phyloP scores from a whole-genome alignment of 2,329 filamentous ascomycete genomes.

The Graphilbum fragrans region DNA sequence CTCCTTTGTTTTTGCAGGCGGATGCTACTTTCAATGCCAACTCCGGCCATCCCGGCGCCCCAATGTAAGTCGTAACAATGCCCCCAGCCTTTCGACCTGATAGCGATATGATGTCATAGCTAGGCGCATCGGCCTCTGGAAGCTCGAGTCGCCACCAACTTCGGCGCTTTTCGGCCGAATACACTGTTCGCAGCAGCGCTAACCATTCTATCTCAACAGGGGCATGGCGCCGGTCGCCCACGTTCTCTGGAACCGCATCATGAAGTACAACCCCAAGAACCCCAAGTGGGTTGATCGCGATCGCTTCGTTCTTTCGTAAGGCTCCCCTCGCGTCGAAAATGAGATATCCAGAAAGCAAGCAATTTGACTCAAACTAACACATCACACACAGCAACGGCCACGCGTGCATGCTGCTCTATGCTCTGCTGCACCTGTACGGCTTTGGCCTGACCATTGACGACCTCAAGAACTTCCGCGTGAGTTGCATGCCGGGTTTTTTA shows the following conservation, averaged over 20 bases:
- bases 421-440: conserved; percentile 91
- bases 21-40: conserved; percentile 96
- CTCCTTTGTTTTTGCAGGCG: conserved; percentile 44
- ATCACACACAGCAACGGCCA: conserved; percentile 94
- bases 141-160: neutral
- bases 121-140: no score
- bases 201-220: conserved; percentile 23
- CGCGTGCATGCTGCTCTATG: conserved; percentile 99
- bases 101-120: no score
- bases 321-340: no score
- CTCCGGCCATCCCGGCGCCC: conserved; percentile 96
- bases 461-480: conserved; percentile 90
- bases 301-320: conserved; percentile 97
- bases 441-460: conserved; percentile 81
- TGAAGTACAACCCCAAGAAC: conserved; percentile 99
- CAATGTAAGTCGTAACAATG: conserved; percentile 55
- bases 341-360: no score
- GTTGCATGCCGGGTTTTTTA: conserved; percentile 22
- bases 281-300: conserved; percentile 94
- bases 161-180: neutral
- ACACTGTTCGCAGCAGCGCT: no score
- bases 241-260: conserved; percentile 97
- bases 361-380: no score
- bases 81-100: no score
- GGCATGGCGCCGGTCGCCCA: conserved; percentile 89